Base-by-base conservation (phyloP, 352 stramenopile genomes). In the Proteromonas lacertae region DNA sequence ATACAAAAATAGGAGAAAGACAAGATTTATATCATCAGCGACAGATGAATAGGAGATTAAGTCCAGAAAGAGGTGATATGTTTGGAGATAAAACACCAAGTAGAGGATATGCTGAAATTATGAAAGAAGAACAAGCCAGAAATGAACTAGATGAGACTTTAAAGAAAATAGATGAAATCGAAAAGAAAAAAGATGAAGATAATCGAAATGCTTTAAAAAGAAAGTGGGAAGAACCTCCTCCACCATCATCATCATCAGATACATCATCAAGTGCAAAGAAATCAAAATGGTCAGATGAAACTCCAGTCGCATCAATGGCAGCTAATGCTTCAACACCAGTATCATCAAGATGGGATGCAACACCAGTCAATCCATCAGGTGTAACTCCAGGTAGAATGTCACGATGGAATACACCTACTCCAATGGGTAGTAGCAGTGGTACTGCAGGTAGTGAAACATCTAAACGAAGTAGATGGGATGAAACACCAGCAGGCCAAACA, bases 311-410 rank as follows among this genome's bases (percentile, higher is more conserved):
- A 1, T 30, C 68, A 24, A 55, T 66, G 1, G 43, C 40, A 16
- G 74, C 57, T 1, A 55, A 62, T 0, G 53, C 51, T 10, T 50
- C 56, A 17, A 61, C 56, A 10, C 54, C 56, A 12, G 91, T 88
- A 50, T 65, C 69, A 18, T 92, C 70, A 16, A 64, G 82, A 21
- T 96, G 82, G 82, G 82, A 93, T 55, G 76, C 90, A 48, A 93
- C 81, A 0, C 78, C 80, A 0, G 50, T 89, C 16, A 45, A 57
- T 2, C 50, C 55, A 1, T 21, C n/a, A 10, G 53, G 43, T 19
- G 29, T 22, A 0, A 44, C n/a, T 25, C 12, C 12, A 1, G 40
- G 40, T 0, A 10, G 13, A 8, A 36, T 35, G 20, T 32, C 38
- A 9, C 26, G 23, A 12, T n/a, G n/a, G n/a, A 1, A 6, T 4